Evolutionary conservation across 139 green algal species (phyloP).

Genomic region (Tetradesmus obliquus): DNA sequence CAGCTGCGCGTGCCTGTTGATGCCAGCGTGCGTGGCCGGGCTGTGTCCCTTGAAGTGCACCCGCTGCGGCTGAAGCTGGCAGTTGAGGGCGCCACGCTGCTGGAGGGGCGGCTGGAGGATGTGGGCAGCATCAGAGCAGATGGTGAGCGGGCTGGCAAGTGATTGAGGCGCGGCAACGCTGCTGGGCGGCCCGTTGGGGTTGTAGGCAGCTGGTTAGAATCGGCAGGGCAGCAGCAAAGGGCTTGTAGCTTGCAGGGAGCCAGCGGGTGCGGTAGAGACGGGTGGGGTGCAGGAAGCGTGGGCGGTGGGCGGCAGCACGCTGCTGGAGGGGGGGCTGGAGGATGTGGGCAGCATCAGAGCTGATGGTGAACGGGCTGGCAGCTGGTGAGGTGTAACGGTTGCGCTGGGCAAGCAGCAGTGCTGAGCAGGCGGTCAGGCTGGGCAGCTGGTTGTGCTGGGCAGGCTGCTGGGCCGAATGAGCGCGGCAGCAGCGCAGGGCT

Average conservation of each 20-base stretch:
- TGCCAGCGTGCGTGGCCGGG: conserved; percentile 39
- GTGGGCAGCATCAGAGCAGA: conserved; percentile 44
- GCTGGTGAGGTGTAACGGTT: background rate
- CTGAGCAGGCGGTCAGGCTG: no score
- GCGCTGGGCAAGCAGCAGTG: no score
- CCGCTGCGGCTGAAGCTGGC: conserved; percentile 48
- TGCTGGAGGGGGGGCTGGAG: conserved; percentile 50
- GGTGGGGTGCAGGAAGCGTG: background rate
- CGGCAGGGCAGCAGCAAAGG: background rate
- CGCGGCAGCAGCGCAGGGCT: no score
- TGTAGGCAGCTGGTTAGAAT: background rate
- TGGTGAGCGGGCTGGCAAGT: conserved; percentile 40
- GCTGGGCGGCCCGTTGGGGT: background rate
- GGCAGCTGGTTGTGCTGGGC: no score
- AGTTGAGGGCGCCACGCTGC: conserved; percentile 30
- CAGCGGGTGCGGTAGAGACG: background rate
- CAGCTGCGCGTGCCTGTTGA: conserved; percentile 51
- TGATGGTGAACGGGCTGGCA: conserved; percentile 46
- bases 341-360: conserved; percentile 43
- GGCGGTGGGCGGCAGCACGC: conserved; percentile 18
- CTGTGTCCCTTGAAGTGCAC: conserved; percentile 56
- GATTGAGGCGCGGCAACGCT: background rate
- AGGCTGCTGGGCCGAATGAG: no score
- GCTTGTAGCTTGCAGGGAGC: background rate
- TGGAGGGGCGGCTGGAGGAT: conserved; percentile 51